phyloP scores from a whole-genome alignment of 2,329 filamentous ascomycete species.

The Sarocladium kiliense region DNA sequence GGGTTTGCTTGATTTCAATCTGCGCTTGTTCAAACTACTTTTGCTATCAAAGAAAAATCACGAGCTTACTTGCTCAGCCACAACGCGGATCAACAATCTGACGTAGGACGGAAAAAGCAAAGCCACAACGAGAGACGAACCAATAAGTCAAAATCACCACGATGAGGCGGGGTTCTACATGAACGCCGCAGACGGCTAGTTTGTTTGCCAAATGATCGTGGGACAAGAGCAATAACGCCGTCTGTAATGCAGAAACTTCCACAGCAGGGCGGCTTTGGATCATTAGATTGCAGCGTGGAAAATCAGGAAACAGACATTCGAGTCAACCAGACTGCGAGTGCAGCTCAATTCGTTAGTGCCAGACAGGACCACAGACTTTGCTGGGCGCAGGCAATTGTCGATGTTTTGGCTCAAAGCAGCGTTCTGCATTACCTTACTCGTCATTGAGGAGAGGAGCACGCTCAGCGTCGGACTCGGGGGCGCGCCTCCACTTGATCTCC shows the following conservation, averaged over 20 bases:
- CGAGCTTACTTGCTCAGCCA: not conserved
- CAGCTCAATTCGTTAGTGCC: not conserved
- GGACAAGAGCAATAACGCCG: conserved; percentile 2
- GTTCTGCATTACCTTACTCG: conserved; percentile 17
- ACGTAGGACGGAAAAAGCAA: not conserved
- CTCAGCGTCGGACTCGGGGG: conserved; percentile 44
- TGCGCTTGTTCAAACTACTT: conserved; percentile 3
- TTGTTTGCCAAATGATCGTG: not conserved
- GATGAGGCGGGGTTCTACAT: not conserved
- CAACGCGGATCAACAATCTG: not conserved
- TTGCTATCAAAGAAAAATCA: not conserved
- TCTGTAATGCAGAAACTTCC: not conserved
- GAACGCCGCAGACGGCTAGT: not conserved
- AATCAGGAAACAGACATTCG: not conserved
- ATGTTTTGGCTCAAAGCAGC: not conserved
- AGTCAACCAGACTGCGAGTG: not conserved
- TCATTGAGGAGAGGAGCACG: conserved; percentile 58
- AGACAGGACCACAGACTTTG: not conserved
- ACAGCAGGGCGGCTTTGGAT: not conserved
- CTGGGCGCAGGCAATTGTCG: not conserved
- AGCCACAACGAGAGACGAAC: not conserved
- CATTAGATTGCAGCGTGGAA: not conserved
- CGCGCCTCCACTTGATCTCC: conserved; percentile 44
- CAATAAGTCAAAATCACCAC: not conserved
- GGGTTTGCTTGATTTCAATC: not conserved